Evolutionary conservation across 495 filamentous ascomycete species (phyloP).

Genomic region (Aspergillus homomorphus): DNA sequence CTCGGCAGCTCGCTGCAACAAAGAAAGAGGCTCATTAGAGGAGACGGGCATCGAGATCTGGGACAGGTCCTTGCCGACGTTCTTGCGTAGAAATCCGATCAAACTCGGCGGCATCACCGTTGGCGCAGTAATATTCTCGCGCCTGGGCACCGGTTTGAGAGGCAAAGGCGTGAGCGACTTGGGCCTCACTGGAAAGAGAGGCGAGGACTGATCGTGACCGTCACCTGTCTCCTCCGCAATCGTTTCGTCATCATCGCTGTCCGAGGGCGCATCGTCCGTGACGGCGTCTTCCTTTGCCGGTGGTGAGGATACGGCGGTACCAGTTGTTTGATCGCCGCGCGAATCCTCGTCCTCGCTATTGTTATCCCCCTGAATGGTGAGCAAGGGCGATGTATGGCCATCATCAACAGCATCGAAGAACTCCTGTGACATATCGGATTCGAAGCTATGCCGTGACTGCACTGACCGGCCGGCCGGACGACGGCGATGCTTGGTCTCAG

Average conservation of each 20-base stretch:
- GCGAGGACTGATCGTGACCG: constrained; percentile 42
- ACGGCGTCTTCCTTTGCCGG: constrained; percentile 28
- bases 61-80: constrained; percentile 94
- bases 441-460: constrained; percentile 69
- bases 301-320: constrained; percentile 2
- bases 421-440: constrained; percentile 78
- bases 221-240: constrained; percentile 14
- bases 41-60: constrained; percentile 97
- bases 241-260: constrained; percentile 54
- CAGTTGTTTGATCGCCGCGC: constrained; percentile 18
- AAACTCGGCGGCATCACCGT: constrained; percentile 81
- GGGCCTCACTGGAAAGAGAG: constrained; percentile 67
- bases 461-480: constrained; percentile 48
- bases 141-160: constrained; percentile 60
- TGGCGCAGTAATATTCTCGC: constrained; percentile 65
- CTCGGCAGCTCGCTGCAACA: constrained; percentile 84
- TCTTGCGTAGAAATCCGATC: constrained; percentile 92
- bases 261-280: constrained; percentile 39
- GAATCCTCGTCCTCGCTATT: constrained; percentile 46
- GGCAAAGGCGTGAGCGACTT: constrained; percentile 79
- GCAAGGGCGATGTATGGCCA: constrained; percentile 58
- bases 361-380: constrained; percentile 66
- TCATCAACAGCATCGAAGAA: constrained; percentile 91
- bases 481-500: constrained; percentile 75
- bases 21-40: constrained; percentile 86